Percentiles rank a stretch among this genome's conserved stretches.
Conservation (phyloP, 1,284 basidiomycete species). For the Phellopilus nigrolimitatus region DNA sequence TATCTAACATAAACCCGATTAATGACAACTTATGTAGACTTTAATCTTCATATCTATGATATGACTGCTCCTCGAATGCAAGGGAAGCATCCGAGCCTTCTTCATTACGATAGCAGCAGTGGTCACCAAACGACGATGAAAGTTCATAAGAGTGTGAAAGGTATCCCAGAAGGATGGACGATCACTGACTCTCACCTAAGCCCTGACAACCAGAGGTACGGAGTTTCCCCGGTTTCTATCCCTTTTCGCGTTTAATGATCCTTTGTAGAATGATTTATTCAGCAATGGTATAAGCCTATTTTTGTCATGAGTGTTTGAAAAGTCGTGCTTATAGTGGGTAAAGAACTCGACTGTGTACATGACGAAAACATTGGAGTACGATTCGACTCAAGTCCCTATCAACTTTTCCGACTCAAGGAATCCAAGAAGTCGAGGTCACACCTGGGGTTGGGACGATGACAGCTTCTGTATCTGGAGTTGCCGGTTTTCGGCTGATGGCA, state of each 20-base stretch:
- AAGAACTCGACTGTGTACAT: slow-evolving; percentile 78
- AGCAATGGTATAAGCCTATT: slow-evolving; percentile 58
- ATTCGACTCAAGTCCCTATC: slow-evolving; percentile 67
- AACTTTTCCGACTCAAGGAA: slow-evolving; percentile 54
- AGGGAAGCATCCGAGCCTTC: slow-evolving; percentile 18
- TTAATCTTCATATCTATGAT: slow-evolving; percentile 84
- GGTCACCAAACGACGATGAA: slow-evolving; percentile 67
- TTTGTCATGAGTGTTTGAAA: slow-evolving; percentile 8
- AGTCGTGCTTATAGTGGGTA: slow-evolving; percentile 25
- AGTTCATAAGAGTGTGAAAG: slow-evolving; percentile 75
- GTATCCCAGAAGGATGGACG: slow-evolving; percentile 78
- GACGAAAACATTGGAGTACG: slow-evolving; percentile 74
- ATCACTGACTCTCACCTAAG: slow-evolving; percentile 94
- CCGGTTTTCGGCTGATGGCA: slow-evolving; percentile 92
- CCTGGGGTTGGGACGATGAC: slow-evolving; percentile 45
- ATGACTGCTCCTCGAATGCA: slow-evolving; percentile 51
- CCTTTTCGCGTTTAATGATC: slow-evolving; percentile 9
- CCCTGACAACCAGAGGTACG: slow-evolving; percentile 83
- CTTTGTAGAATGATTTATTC: slow-evolving; percentile 78
- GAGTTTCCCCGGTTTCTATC: background rate
- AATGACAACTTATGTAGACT: slow-evolving; percentile 49
- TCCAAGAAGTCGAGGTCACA: slow-evolving; percentile 25
- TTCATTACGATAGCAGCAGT: slow-evolving; percentile 22
- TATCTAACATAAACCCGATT: background rate
- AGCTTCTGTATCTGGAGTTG: slow-evolving; percentile 86